Percentiles rank a stretch among this genome's conserved stretches.
phyloP scores from a whole-genome alignment of 257 asterid genomes.

The Solanum ahanhuiri region DNA sequence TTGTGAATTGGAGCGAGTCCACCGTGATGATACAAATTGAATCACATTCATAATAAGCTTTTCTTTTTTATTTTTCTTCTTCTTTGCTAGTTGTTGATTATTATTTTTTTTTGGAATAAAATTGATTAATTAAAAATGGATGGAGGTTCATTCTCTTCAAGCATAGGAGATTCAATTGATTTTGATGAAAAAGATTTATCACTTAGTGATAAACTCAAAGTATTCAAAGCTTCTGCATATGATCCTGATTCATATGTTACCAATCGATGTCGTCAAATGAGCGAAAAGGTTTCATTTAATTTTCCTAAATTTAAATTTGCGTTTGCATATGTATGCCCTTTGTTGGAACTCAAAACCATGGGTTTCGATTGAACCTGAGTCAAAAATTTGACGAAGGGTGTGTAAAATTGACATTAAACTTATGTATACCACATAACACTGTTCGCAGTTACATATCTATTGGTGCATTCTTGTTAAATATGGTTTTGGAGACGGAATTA shows the following conservation, averaged over 20 bases:
- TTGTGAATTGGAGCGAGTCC: not conserved
- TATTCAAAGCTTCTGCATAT: conserved; percentile 50
- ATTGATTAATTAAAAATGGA: conserved; percentile 13
- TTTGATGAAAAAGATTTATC: conserved; percentile 52
- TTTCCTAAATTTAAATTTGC: not conserved
- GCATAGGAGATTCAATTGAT: conserved; percentile 48
- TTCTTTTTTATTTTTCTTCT: not conserved
- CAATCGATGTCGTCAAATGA: conserved; percentile 48
- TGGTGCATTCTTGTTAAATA: not conserved
- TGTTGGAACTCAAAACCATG: not conserved
- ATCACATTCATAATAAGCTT: not conserved
- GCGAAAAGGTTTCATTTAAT: conserved; percentile 46
- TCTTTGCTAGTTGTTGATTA: not conserved
- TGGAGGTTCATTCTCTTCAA: conserved; percentile 42
- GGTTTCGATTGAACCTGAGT: too few relatives aligned
- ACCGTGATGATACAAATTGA: not conserved
- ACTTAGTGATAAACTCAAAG: conserved; percentile 64
- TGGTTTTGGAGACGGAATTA: not conserved
- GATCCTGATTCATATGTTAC: conserved; percentile 54
- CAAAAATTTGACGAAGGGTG: not conserved
- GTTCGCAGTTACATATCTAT: not conserved
- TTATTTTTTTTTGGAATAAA: not conserved
- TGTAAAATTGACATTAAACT: not conserved
- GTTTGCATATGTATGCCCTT: not conserved
- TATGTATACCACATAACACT: not conserved